These are phyloP conservation scores for Bathelium albidoporum DNA, from an alignment of 495 filamentous ascomycete species.

Conservation along the genomic window DNA sequence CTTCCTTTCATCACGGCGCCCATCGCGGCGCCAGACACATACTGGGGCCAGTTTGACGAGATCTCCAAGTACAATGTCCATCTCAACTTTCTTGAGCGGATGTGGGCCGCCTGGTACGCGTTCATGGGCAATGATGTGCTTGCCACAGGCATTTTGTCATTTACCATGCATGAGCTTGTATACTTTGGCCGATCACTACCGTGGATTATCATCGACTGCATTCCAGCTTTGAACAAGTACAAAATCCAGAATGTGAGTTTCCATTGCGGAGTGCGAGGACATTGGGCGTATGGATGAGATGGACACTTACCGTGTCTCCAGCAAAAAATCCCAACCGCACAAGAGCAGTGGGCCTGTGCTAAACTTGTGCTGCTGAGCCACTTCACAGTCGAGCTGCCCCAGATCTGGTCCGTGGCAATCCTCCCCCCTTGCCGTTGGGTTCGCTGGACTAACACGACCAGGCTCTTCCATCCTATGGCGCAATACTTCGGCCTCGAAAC, in stretches of 20 bases:
- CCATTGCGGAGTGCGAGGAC: too few species aligned
- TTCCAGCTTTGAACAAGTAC: slow-evolving; percentile 80
- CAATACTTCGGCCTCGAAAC: slow-evolving; percentile 84
- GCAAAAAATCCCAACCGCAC: slow-evolving; percentile 80
- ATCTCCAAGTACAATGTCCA: slow-evolving; percentile 79
- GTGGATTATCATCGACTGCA: slow-evolving; percentile 84
- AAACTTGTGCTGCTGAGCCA: slow-evolving; percentile 82
- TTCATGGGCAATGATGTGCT: slow-evolving; percentile 97
- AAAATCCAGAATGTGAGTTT: slow-evolving; percentile 78
- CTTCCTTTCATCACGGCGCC: slow-evolving; percentile 14
- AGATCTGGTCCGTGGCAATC: slow-evolving; percentile 66
- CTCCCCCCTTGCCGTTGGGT: background rate
- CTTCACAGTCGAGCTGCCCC: slow-evolving; percentile 93
- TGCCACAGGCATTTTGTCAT: slow-evolving; percentile 93
- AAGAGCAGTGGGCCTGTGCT: slow-evolving; percentile 91
- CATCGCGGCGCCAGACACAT: slow-evolving; percentile 37
- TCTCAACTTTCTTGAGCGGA: slow-evolving; percentile 69
- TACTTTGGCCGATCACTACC: slow-evolving; percentile 91
- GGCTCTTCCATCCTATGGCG: slow-evolving; percentile 96
- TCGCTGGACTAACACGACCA: slow-evolving; percentile 18
- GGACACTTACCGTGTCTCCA: slow-evolving; percentile 26
- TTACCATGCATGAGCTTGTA: slow-evolving; percentile 84
- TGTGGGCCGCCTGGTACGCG: slow-evolving; percentile 96
- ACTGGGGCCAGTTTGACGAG: slow-evolving; percentile 75
- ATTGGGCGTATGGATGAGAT: too few species aligned